Percentiles rank a stretch among this genome's conserved stretches.
Conservation (phyloP, 1,139 yeast species). For the Taphrina flavorubra region DNA sequence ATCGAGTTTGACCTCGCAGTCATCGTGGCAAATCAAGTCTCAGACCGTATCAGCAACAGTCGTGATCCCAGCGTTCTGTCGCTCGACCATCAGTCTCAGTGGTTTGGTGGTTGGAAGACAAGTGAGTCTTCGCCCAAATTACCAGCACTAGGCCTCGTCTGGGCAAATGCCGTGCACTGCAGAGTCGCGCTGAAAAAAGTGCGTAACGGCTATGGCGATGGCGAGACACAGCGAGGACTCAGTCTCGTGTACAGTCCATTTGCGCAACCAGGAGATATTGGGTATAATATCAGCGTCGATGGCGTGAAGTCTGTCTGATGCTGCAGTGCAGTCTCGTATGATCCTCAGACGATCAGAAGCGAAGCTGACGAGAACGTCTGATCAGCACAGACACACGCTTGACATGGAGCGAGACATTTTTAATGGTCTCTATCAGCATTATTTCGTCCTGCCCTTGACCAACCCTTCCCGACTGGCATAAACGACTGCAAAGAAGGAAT, state of each 20-base stretch:
- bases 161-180: constrained; percentile 42
- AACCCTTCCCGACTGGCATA: too few relatives aligned
- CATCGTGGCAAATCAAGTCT: constrained; percentile 78
- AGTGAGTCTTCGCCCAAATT: constrained; percentile 34
- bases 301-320: constrained; percentile 21
- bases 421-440: not conserved
- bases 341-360: not conserved
- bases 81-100: constrained; percentile 72
- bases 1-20: constrained; percentile 61
- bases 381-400: not conserved
- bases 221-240: constrained; percentile 9
- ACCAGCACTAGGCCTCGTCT: constrained; percentile 44
- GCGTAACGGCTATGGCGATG: not conserved
- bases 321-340: not conserved
- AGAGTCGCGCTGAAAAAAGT: constrained; percentile 36
- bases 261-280: constrained; percentile 3
- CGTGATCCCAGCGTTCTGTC: constrained; percentile 54
- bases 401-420: not conserved
- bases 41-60: constrained; percentile 45
- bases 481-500: too few relatives aligned
- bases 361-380: not conserved
- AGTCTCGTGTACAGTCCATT: constrained; percentile 33
- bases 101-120: constrained; percentile 71
- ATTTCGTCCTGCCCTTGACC: not conserved
- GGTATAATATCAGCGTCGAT: constrained; percentile 9